These are phyloP conservation scores for Eudorina sp. DNA, from an alignment of 139 green algal genomes.

Conservation along the genomic window DNA sequence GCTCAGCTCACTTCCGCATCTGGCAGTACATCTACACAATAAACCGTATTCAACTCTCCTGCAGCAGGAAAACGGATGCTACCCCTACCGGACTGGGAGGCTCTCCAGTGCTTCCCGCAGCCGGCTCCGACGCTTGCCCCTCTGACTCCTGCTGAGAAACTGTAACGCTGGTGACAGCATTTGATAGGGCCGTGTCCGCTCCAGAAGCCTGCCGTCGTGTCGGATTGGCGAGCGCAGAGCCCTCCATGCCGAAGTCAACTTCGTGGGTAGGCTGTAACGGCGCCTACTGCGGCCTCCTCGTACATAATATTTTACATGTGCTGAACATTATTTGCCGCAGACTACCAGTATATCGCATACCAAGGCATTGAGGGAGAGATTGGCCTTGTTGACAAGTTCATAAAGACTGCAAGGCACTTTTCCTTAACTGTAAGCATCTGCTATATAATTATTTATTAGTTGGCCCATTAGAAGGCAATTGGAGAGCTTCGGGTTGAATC, in stretches of 20 bases:
- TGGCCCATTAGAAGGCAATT: no score
- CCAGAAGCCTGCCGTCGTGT: constrained; percentile 25
- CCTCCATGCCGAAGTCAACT: constrained; percentile 19
- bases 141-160: constrained; percentile 42
- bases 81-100: constrained; percentile 31
- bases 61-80: neutral
- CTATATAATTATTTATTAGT: no score
- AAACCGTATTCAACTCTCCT: no score
- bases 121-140: constrained; percentile 35
- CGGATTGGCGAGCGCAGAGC: neutral
- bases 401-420: no score
- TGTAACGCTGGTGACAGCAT: constrained; percentile 37
- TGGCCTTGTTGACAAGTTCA: no score
- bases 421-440: no score
- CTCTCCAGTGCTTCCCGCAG: constrained; percentile 21
- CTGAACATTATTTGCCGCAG: neutral
- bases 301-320: neutral
- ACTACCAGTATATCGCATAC: no score
- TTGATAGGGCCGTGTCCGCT: constrained; percentile 33
- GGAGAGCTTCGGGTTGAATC: no score
- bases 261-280: neutral
- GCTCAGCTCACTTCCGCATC: neutral
- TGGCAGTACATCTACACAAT: neutral
- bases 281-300: neutral
- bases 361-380: no score